Evolutionary conservation across 345 rosid species (phyloP).

Genomic region (Salix arbutifolia): DNA sequence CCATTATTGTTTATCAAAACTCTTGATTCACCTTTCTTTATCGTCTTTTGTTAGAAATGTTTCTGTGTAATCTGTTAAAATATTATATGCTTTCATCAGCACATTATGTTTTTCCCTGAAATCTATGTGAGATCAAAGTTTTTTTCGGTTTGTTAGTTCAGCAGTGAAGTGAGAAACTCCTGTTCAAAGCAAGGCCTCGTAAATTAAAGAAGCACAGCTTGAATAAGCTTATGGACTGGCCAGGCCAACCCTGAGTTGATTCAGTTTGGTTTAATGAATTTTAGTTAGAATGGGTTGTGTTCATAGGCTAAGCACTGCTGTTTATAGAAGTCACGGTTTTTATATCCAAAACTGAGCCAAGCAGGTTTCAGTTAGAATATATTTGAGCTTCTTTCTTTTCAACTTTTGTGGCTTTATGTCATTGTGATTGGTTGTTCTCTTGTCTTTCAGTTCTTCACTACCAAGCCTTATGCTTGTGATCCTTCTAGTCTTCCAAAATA

Average conservation of each 20-base stretch:
- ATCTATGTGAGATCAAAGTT: neutral
- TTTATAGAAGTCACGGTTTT: neutral
- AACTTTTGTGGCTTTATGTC: neutral
- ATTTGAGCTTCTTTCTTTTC: neutral
- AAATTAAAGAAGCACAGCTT: neutral
- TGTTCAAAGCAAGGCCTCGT: neutral
- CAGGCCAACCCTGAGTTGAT: neutral
- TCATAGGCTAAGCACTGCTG: conserved; percentile 3
- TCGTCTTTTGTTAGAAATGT: neutral
- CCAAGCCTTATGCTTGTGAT: conserved; percentile 33
- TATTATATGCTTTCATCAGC: neutral
- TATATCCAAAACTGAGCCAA: too few relatives aligned
- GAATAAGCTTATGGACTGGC: conserved; percentile 2
- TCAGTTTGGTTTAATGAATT: neutral
- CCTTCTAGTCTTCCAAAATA: conserved; percentile 37
- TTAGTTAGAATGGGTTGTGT: neutral
- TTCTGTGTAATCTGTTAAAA: neutral
- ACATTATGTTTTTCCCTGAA: neutral
- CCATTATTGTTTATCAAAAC: neutral
- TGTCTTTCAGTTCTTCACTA: conserved; percentile 30
- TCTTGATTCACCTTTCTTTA: neutral
- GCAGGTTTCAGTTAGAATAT: neutral
- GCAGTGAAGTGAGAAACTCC: neutral
- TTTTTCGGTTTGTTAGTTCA: neutral
- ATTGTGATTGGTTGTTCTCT: neutral